Base-by-base conservation (phyloP, 176 grass and related monocot species). In the Pharus latifolius region DNA sequence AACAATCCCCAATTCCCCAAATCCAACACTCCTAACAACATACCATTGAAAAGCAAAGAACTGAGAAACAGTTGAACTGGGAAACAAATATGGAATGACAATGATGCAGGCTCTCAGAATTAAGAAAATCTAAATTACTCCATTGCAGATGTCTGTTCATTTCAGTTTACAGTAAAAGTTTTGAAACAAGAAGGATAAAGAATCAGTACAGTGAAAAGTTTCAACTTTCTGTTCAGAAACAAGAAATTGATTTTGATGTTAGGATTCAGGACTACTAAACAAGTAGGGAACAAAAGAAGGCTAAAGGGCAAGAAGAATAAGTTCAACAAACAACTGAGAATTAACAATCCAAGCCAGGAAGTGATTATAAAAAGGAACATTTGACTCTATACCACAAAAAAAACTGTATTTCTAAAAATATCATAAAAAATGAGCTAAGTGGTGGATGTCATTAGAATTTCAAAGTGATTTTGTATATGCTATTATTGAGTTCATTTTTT, bases 361-460 rank as follows among this genome's bases (percentile, higher is more conserved):
- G 52, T 60, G 34, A 28, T 68, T 68, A 44, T 30, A 33, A 65
- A 78, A 54, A 32, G n/a, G n/a, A n/a, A n/a, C n/a, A n/a, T n/a
- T n/a, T n/a, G n/a, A n/a, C n/a, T n/a, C n/a, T n/a, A n/a, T n/a
- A n/a, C n/a, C n/a, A n/a, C n/a, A n/a, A n/a, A n/a, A n/a, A n/a
- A n/a, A n/a, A n/a, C n/a, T n/a, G n/a, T n/a, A n/a, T n/a, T n/a
- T n/a, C n/a, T n/a, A n/a, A n/a, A n/a, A n/a, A n/a, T n/a, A n/a
- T n/a, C n/a, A n/a, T n/a, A n/a, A n/a, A n/a, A n/a, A n/a, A n/a
- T n/a, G n/a, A n/a, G n/a, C n/a, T n/a, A n/a, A n/a, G n/a, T n/a
- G n/a, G n/a, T n/a, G n/a, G n/a, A n/a, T n/a, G n/a, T n/a, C n/a
- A n/a, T n/a, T n/a, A n/a, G n/a, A n/a, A n/a, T n/a, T n/a, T n/a